Conservation (phyloP, 139 green algal species). For the Zygnema cylindricum region DNA sequence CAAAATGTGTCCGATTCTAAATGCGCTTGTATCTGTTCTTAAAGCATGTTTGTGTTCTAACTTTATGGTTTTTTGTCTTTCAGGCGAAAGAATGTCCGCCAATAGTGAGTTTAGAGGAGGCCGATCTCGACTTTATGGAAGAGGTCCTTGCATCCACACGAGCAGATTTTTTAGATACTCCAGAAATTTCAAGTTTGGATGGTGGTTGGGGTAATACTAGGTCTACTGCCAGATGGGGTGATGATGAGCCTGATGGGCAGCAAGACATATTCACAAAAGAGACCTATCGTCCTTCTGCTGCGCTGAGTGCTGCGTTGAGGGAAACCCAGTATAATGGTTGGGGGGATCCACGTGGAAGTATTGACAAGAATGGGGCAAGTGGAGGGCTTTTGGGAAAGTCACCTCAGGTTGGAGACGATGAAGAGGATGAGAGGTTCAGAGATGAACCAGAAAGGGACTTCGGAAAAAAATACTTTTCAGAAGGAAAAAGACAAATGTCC, state of each 20-base stretch:
- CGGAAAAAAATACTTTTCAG: too few species aligned
- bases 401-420: too few species aligned
- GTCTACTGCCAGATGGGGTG: background rate
- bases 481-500: background rate
- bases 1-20: too few species aligned
- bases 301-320: too few species aligned
- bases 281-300: background rate
- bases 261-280: background rate
- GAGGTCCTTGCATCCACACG: background rate
- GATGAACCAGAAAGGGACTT: too few species aligned
- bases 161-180: background rate
- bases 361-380: background rate
- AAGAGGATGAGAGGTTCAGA: too few species aligned
- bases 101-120: background rate
- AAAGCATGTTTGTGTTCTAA: too few species aligned
- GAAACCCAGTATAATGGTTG: too few species aligned
- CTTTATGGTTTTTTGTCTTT: too few species aligned
- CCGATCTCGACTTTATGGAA: background rate
- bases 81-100: background rate
- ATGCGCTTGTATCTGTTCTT: too few species aligned
- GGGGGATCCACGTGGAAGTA: background rate
- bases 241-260: background rate
- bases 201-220: background rate
- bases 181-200: background rate
- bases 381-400: background rate